Percentiles rank a stretch among this genome's conserved stretches.
phyloP scores from a whole-genome alignment of 2,329 filamentous ascomycete genomes.

The Ilyonectria mors-panacis region DNA sequence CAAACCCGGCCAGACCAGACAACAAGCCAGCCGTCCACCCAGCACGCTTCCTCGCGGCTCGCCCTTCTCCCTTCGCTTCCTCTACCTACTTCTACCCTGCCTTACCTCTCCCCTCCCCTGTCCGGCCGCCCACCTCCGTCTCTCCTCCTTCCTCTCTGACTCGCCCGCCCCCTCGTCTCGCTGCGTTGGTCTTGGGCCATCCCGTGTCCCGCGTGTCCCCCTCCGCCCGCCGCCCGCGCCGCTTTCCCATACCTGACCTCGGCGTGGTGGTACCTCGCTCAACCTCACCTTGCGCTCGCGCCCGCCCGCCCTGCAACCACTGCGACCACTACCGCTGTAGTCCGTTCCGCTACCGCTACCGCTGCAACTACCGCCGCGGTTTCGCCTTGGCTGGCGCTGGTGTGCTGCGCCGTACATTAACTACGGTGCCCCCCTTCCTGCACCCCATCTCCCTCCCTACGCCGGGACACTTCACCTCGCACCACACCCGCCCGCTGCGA shows the following conservation, averaged over 20 bases:
- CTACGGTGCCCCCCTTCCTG: slow-evolving; percentile 34
- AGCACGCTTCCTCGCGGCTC: not conserved
- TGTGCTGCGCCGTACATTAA: slow-evolving; percentile 43
- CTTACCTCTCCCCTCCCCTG: slow-evolving; percentile 11
- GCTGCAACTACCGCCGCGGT: slow-evolving; percentile 11
- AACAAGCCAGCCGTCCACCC: not conserved
- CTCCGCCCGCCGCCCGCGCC: slow-evolving; percentile 8
- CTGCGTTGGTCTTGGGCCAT: slow-evolving; percentile 18
- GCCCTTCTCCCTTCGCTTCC: slow-evolving; percentile 2
- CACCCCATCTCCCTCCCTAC: slow-evolving; percentile 29
- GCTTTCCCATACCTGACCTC: slow-evolving; percentile 20
- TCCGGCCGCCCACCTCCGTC: slow-evolving; percentile 18
- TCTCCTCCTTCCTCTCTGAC: slow-evolving; percentile 3
- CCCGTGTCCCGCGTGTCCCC: slow-evolving; percentile 10
- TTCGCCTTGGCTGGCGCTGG: slow-evolving; percentile 3
- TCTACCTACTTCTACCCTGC: slow-evolving; percentile 2
- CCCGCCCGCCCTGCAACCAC: slow-evolving; percentile 16
- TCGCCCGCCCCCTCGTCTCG: slow-evolving; percentile 19
- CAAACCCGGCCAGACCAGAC: no score
- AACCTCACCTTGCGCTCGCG: slow-evolving; percentile 19
- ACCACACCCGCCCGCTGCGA: slow-evolving; percentile 44
- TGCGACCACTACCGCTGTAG: slow-evolving; percentile 40
- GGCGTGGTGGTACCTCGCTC: slow-evolving; percentile 18
- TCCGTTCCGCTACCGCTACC: slow-evolving; percentile 38
- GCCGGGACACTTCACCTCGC: slow-evolving; percentile 44